Conservation (phyloP, 306 rosid species). For the Clitoria ternatea region DNA sequence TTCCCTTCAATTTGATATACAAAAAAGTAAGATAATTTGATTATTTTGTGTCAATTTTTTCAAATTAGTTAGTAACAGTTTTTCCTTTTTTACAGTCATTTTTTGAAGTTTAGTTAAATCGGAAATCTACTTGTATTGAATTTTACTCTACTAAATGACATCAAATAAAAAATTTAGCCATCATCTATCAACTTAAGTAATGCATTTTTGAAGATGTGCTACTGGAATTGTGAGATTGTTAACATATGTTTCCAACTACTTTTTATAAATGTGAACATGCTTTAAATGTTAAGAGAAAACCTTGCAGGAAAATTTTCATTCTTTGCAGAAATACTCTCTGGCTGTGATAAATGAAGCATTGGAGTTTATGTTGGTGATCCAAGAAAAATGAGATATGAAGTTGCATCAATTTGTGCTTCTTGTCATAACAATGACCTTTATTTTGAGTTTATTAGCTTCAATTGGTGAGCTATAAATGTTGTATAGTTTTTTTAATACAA, state of each 20-base stretch:
- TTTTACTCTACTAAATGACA: neutral
- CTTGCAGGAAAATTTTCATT: neutral
- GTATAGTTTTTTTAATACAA: neutral
- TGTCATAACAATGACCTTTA: slow-evolving; percentile 24
- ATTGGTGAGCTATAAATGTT: slow-evolving; percentile 26
- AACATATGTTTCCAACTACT: neutral
- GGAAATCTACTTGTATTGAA: neutral
- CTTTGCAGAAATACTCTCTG: slow-evolving; percentile 32
- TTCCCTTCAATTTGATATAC: slow-evolving; percentile 42
- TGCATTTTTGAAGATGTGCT: neutral
- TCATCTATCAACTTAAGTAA: neutral
- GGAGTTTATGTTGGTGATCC: slow-evolving; percentile 57
- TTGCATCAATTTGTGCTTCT: slow-evolving; percentile 45
- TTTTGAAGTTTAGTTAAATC: neutral
- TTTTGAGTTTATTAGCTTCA: slow-evolving; percentile 48
- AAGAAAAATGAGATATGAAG: slow-evolving; percentile 46
- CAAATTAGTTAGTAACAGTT: neutral
- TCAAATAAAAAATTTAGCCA: neutral
- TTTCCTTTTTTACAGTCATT: neutral
- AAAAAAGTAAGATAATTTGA: slow-evolving; percentile 33
- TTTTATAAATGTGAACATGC: neutral
- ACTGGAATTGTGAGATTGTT: neutral
- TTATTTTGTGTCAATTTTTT: neutral
- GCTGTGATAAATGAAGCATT: slow-evolving; percentile 34
- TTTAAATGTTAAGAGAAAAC: neutral